Conservation (phyloP, 164 flowering plant species). For the Magnolia sinica region DNA sequence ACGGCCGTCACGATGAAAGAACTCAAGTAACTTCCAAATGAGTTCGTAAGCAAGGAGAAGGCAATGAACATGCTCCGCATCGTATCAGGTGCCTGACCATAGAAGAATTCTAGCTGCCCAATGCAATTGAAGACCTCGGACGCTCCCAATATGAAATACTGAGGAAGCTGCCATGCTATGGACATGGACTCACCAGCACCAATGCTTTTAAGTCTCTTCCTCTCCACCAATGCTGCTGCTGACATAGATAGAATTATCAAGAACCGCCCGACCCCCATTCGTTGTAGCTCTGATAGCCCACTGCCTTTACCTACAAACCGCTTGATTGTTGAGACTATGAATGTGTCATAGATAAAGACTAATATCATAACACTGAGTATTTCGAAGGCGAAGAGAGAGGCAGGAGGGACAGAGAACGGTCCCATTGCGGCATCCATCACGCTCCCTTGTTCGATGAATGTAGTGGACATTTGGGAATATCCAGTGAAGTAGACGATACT, state of each 20-base stretch:
- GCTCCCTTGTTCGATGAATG: conserved; percentile 14
- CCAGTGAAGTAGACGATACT: conserved; percentile 5
- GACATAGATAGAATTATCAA: conserved; percentile 8
- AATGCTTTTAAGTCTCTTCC: conserved; percentile 7
- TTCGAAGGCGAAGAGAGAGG: conserved; percentile 7
- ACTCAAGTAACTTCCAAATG: conserved; percentile 49
- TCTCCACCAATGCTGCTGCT: conserved; percentile 17
- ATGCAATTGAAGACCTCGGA: conserved; percentile 53
- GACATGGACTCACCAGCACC: conserved; percentile 22
- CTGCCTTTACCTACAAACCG: neutral
- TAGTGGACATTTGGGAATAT: conserved; percentile 9
- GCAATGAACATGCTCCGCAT: conserved; percentile 55
- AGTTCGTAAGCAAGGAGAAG: conserved; percentile 39
- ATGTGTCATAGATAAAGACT: conserved; percentile 6
- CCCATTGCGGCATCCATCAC: conserved; percentile 7
- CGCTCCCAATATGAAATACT: conserved; percentile 45
- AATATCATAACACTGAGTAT: conserved; percentile 8
- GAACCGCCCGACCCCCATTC: conserved; percentile 17
- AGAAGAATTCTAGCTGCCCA: conserved; percentile 55
- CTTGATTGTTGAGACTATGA: conserved; percentile 1
- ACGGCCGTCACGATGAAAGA: conserved; percentile 38
- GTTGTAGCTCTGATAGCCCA: conserved; percentile 17
- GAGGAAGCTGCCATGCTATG: conserved; percentile 57
- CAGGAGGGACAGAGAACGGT: conserved; percentile 12
- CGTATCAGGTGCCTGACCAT: conserved; percentile 55